Conservation (phyloP, 257 asterid species). For the Solanum chmielewskii region DNA sequence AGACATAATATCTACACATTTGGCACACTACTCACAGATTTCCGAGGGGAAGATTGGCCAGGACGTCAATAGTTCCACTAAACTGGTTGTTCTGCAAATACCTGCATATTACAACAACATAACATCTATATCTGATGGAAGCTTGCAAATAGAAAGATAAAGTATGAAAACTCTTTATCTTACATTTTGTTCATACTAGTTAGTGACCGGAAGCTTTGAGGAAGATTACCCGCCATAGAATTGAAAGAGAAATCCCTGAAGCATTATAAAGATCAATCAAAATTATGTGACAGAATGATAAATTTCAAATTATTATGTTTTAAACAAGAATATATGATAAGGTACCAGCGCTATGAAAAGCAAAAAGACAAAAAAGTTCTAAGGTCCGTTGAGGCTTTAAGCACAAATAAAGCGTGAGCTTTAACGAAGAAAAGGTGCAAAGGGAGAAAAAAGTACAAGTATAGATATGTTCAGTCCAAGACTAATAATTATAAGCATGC, state of each 20-base stretch:
- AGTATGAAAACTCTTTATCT: slow-evolving; percentile 10
- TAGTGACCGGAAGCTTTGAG: slow-evolving; percentile 53
- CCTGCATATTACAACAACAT: slow-evolving; percentile 32
- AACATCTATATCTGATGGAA: not conserved
- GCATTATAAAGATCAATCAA: slow-evolving; percentile 6
- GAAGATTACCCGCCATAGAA: slow-evolving; percentile 65
- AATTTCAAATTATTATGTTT: not conserved
- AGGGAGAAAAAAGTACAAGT: not conserved
- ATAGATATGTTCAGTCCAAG: not conserved
- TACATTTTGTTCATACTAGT: slow-evolving; percentile 54
- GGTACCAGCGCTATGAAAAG: not conserved
- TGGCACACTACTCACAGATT: slow-evolving; percentile 42
- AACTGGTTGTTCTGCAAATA: slow-evolving; percentile 88
- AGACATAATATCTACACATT: not conserved
- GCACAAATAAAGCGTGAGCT: not conserved
- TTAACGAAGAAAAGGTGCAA: not conserved
- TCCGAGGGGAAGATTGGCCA: slow-evolving; percentile 77
- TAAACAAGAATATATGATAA: not conserved
- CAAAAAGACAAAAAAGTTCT: not conserved
- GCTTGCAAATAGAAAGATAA: not conserved
- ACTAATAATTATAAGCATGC: not conserved
- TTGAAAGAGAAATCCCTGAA: slow-evolving; percentile 83
- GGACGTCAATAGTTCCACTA: slow-evolving; percentile 80
- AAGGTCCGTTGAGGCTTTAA: not conserved
- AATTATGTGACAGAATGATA: not conserved